phyloP scores from a whole-genome alignment of 768 basidiomycete genomes.

The Boletus patriciae region DNA sequence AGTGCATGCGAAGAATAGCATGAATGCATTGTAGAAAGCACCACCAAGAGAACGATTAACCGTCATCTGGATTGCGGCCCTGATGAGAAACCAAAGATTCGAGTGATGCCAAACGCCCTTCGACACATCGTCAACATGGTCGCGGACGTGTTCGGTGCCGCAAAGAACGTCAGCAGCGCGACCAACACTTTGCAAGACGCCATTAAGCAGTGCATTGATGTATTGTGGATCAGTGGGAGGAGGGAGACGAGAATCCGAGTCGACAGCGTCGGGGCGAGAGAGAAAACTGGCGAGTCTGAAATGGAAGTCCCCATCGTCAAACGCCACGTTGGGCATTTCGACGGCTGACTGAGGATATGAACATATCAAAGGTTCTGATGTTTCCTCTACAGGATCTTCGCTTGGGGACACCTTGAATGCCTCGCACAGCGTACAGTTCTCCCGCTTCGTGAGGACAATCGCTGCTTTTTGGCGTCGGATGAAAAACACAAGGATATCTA shows the following conservation, averaged over 20 bases:
- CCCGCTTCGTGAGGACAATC: slow-evolving; percentile 34
- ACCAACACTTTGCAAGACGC: too few species aligned
- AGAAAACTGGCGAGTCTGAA: background rate
- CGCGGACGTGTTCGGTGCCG: slow-evolving; percentile 28
- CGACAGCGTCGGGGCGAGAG: too few species aligned
- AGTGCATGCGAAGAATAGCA: slow-evolving; percentile 39
- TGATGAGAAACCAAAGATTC: slow-evolving; percentile 35
- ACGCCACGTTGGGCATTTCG: slow-evolving; percentile 22
- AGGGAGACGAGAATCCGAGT: too few species aligned
- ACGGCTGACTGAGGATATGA: slow-evolving; percentile 43
- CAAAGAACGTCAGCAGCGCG: slow-evolving; percentile 5
- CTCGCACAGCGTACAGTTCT: slow-evolving; percentile 35
- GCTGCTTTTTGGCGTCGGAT: too few species aligned
- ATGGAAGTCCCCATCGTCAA: background rate
- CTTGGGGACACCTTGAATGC: slow-evolving; percentile 42
- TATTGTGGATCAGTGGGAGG: too few species aligned
- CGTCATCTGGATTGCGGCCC: slow-evolving; percentile 31
- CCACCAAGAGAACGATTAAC: slow-evolving; percentile 8
- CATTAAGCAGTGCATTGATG: too few species aligned
- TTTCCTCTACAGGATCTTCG: background rate
- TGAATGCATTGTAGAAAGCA: slow-evolving; percentile 46
- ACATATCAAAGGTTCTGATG: background rate
- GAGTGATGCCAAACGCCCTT: slow-evolving; percentile 24
- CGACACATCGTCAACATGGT: background rate
- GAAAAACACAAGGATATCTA: too few species aligned